phyloP scores from a whole-genome alignment of 225 moss, liverwort and hornwort genomes.

The Ulota crispa region DNA sequence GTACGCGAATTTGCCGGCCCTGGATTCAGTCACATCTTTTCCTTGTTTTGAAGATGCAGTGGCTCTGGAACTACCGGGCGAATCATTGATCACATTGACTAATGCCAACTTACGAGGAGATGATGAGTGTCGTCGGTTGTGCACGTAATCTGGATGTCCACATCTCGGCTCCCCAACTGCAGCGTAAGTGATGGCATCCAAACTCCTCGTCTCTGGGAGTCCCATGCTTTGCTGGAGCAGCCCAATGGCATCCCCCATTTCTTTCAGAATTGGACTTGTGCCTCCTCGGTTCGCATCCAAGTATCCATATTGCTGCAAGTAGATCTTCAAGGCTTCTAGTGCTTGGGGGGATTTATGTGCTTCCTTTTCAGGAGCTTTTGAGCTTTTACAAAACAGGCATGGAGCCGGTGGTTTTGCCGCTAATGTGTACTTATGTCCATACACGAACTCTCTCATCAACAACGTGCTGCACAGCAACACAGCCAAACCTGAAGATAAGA shows the following conservation, averaged over 20 bases:
- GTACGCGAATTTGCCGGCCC: constrained; percentile 42
- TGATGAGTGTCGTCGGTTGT: constrained; percentile 2
- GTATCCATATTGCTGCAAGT: constrained; percentile 53
- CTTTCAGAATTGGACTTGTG: constrained; percentile 35
- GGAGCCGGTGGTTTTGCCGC: constrained; percentile 6
- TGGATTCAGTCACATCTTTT: not conserved
- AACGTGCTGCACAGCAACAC: constrained; percentile 23
- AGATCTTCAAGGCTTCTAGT: constrained; percentile 34
- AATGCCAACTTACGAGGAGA: constrained; percentile 35
- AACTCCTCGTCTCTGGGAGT: constrained; percentile 40
- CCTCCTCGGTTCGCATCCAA: constrained; percentile 28
- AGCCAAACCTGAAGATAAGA: constrained; percentile 21
- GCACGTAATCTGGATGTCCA: constrained; percentile 40
- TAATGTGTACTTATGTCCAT: constrained; percentile 11
- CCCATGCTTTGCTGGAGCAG: constrained; percentile 43
- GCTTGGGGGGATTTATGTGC: constrained; percentile 39
- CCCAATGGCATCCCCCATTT: constrained; percentile 48
- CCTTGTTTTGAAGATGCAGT: not conserved
- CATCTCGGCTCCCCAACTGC: constrained; percentile 48
- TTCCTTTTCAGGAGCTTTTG: constrained; percentile 2
- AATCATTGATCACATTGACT: constrained; percentile 2
- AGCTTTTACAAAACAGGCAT: constrained; percentile 22
- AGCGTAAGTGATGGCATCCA: constrained; percentile 47
- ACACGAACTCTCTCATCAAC: constrained; percentile 37
- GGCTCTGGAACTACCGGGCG: not conserved